Base-by-base conservation (phyloP, 2,329 filamentous ascomycete species). In the Talaromyces funiculosus region DNA sequence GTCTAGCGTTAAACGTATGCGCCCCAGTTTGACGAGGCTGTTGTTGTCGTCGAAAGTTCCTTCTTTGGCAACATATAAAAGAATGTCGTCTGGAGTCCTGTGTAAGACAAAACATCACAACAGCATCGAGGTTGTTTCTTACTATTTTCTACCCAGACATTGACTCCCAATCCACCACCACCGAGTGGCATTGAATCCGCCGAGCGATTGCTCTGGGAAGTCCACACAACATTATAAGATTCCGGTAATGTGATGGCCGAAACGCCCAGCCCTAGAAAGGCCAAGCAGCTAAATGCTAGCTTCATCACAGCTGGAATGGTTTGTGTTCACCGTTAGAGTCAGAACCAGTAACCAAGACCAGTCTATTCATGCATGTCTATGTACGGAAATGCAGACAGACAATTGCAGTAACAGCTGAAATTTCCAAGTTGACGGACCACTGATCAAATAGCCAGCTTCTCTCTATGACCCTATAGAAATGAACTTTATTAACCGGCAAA, bases 51-150 rank as follows among this genome's bases (percentile, higher is more conserved):
- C 53, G 10, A 40, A 56, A 10, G 53, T 14, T 16, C 53, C 53
- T 24, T 29, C 35, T 20, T 56, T 56, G 10, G 53, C 53, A 42
- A 56, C n/a, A 22, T 56, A 56, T 31, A 56, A 56, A 29, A 56
- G 35, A 22, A 56, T 56, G 0, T 38, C 37, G 4, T 29, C 53
- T 56, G 18, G 1, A 9, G 31, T 12, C 14, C 33, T 12, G 14
- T 37, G 33, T 37, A 16, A 37, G 33, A 37, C 33, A 37, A 37
- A 37, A 37, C 33, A 37, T 37, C 3, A 10, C 16, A 37, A n/a
- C 10, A 16, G 33, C 10, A 37, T 37, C 9, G 33, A 12, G 33
- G 14, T 37, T 16, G 33, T 37, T 16, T 37, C 33, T 37, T 35
- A 53, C 47, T 22, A 18, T n/a, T 18, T 53, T 53, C 47, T 9